Base-by-base conservation (phyloP, 495 filamentous ascomycete genomes). In the Astrocystis sublimbata region DNA sequence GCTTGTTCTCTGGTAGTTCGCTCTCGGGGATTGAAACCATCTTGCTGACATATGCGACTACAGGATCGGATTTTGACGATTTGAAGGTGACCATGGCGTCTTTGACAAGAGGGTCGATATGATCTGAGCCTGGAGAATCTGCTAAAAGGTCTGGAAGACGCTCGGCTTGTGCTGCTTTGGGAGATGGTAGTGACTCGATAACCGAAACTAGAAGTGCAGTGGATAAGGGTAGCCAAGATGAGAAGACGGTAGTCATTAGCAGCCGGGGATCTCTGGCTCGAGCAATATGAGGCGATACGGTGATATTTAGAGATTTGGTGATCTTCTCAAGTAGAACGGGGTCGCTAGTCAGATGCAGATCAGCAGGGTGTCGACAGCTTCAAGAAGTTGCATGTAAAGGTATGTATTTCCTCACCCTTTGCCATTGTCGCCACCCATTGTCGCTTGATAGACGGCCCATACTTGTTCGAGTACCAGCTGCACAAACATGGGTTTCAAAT, bases 1-100 rank as follows among this genome's bases (percentile, higher is more conserved):
- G 85, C 69, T 87, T 93, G 62, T 93, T 92, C 53, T 91, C 81
- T 2, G 87, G 86, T 17, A 99, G 81, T 63, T 98, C 92, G 68
- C 91, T 97, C 68, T 93, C 91, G 2, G 91, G 92, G 17, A 98
- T 85, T 1, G 94, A 92, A 21, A 97, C 90, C 93, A 99, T 96
- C 75, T 99, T 99, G 75, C 93, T 97, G 42, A 99, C 92, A 65
- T 96, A 99, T 9, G 92, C 94, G 6, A 98, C 91, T 3, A 96
- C 87, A 2, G 94, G 93, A 49, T 89, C 88, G 0, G 85, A 81
- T 8, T 82, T 75, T 1, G 74, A 76, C 4, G 84, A 85, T 64
- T 89, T 89, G 71, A 94, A 97, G 2, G 87, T 81, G 4, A 90
- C 69, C 86, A 98, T 92, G 8, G 94, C 92, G 19, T 88, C 80